These are phyloP conservation scores for Silene noctiflora DNA, from an alignment of 179 eudicot species.

Conservation along the genomic window DNA sequence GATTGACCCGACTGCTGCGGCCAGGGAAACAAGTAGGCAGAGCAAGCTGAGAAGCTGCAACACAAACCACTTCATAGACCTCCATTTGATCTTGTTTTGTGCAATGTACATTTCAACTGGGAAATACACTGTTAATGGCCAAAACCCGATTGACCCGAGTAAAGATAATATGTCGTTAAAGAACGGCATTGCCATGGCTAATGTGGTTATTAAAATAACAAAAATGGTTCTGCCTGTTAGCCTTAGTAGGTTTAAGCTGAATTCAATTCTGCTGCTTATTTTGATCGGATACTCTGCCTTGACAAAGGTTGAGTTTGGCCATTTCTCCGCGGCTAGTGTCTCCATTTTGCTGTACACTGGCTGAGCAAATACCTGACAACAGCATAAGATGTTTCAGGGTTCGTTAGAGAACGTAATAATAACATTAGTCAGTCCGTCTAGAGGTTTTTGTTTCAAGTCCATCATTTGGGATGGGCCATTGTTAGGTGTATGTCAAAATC, in stretches of 20 bases:
- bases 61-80: slow-evolving; percentile 29
- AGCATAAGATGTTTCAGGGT: neutral
- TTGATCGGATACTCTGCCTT: slow-evolving; percentile 34
- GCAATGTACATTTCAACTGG: slow-evolving; percentile 33
- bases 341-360: slow-evolving; percentile 39
- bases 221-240: slow-evolving; percentile 36
- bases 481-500: no score
- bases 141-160: slow-evolving; percentile 34
- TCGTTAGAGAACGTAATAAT: neutral
- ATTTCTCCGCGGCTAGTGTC: slow-evolving; percentile 25
- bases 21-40: slow-evolving; percentile 32
- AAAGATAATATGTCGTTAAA: slow-evolving; percentile 33
- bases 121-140: slow-evolving; percentile 36
- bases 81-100: slow-evolving; percentile 24
- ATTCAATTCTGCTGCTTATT: slow-evolving; percentile 24
- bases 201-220: slow-evolving; percentile 30
- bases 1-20: slow-evolving; percentile 31
- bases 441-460: no score
- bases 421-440: no score
- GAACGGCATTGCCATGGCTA: slow-evolving; percentile 45
- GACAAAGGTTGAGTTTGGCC: slow-evolving; percentile 38
- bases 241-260: slow-evolving; percentile 34
- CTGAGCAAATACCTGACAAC: slow-evolving; percentile 42
- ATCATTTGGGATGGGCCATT: no score
- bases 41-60: slow-evolving; percentile 31